phyloP scores from a whole-genome alignment of 139 green algal species.

The Chlorella sorokiniana region DNA sequence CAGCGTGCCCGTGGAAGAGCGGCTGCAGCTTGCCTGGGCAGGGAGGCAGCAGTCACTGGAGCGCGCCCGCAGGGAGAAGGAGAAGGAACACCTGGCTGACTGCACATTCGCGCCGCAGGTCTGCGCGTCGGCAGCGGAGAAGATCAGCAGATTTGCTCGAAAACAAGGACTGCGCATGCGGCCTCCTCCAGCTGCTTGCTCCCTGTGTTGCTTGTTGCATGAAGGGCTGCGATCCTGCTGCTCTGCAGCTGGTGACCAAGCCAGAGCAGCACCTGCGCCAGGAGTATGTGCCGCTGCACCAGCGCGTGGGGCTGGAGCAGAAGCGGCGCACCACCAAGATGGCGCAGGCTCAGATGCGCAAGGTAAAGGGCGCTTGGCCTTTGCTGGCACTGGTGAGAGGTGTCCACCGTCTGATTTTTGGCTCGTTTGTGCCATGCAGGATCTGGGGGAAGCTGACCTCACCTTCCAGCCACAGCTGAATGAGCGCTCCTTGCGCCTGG shows the following conservation, averaged over 20 bases:
- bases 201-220: background rate
- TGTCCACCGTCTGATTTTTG: background rate
- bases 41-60: conserved; percentile 28
- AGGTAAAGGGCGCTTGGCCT: background rate
- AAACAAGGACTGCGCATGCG: too few species aligned
- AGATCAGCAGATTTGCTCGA: too few species aligned
- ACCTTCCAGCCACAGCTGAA: conserved; percentile 49
- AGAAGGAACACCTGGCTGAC: conserved; percentile 31
- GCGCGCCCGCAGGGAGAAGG: conserved; percentile 29
- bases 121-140: too few species aligned
- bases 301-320: conserved; percentile 38
- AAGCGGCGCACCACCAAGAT: conserved; percentile 30
- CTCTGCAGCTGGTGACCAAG: conserved; percentile 10
- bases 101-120: conserved; percentile 51
- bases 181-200: background rate
- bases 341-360: conserved; percentile 18
- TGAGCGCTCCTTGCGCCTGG: conserved; percentile 32
- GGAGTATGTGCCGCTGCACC: conserved; percentile 35
- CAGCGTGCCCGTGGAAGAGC: conserved; percentile 35
- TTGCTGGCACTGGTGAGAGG: background rate
- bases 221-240: too few species aligned
- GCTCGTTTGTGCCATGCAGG: too few species aligned
- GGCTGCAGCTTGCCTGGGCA: conserved; percentile 24
- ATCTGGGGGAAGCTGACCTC: conserved; percentile 24
- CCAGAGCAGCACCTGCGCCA: background rate